A percentile compares a stretch with the other conserved stretches of the same genome.
Evolutionary conservation across 768 basidiomycete species (phyloP).

Genomic region (Krasilnikovozyma curviuscula): DNA sequence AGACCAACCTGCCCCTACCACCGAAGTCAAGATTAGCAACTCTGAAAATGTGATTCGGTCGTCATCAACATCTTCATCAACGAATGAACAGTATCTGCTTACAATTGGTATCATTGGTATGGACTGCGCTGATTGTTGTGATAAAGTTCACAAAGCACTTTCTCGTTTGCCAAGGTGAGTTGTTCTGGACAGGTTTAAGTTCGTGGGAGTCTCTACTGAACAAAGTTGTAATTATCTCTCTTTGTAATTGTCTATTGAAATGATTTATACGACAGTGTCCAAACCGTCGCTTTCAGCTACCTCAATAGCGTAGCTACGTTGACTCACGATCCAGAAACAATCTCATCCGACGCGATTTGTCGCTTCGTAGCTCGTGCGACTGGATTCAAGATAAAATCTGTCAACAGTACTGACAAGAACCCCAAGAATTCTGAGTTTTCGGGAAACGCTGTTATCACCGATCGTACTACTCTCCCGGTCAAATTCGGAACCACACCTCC

Average conservation of each 20-base stretch:
- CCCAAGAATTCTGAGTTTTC: too few relatives aligned
- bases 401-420: background rate
- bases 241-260: too few relatives aligned
- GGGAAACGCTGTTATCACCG: too few relatives aligned
- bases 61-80: background rate
- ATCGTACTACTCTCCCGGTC: background rate
- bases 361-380: background rate
- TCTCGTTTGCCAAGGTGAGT: background rate
- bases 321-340: background rate
- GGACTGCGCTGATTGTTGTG: background rate
- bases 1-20: too few relatives aligned
- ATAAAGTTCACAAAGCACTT: background rate
- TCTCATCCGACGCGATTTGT: background rate
- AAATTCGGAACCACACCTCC: background rate
- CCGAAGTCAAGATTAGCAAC: too few relatives aligned
- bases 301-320: background rate
- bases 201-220: too few relatives aligned
- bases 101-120: background rate
- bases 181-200: too few relatives aligned
- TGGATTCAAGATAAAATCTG: background rate
- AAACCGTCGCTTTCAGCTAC: background rate
- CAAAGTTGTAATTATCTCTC: too few relatives aligned
- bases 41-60: background rate
- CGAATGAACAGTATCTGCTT: background rate
- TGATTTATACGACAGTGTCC: too few relatives aligned